Evolutionary conservation across 2,329 filamentous ascomycete genomes (phyloP), one percentile per base, ranked within the genome.

Genomic region (Fonsecaea pugnacius): DNA sequence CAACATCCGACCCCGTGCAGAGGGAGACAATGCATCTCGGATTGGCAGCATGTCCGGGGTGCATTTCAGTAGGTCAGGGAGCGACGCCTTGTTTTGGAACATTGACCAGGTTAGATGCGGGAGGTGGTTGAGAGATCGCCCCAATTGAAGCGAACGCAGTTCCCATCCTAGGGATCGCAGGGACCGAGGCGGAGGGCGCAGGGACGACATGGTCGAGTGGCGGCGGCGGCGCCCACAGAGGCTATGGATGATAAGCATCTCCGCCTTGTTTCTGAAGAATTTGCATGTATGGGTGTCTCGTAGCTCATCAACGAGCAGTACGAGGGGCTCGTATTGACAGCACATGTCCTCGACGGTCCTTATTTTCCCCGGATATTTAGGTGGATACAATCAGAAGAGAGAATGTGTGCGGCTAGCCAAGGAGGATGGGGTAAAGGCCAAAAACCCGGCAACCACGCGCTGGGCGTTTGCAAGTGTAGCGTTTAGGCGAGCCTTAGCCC

Each of bases 381-480:
- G 43, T 48, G 43, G 43, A 48, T 27, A 46, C 40, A 46, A 21
- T 8, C 2, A 46, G 40, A 48, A 48, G 43, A 48, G 18, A 24
- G 10, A 48, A 30, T 30, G 38, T 2, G 16, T 18, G 38, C 16
- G n/a, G 36, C 40, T 24, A 6, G 55, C 55, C 55, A 58, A 58
- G 40, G 55, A 38, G 40, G 55, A 58, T 24, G 38, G 40, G 38
- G 40, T 24, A 30, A 38, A 57, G 24, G 14, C 46, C 38, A 57
- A 38, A 48, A 57, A 24, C 54, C 54, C 33, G 27, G 14, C 53
- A 21, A 36, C 35, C 32, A 56, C 53, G 33, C 43, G 43, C 21
- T 48, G 21, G 43, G 43, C 43, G 14, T 24, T 12, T 6, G 10
- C 14, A 58, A 24, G 55, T 33, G 27, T 43, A 18, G 16, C 9